Percentiles rank a stretch among this genome's conserved stretches.
These are phyloP conservation scores for Neopestalotiopsis sp. DNA, from an alignment of 2,329 filamentous ascomycete genomes.

Conservation along the genomic window DNA sequence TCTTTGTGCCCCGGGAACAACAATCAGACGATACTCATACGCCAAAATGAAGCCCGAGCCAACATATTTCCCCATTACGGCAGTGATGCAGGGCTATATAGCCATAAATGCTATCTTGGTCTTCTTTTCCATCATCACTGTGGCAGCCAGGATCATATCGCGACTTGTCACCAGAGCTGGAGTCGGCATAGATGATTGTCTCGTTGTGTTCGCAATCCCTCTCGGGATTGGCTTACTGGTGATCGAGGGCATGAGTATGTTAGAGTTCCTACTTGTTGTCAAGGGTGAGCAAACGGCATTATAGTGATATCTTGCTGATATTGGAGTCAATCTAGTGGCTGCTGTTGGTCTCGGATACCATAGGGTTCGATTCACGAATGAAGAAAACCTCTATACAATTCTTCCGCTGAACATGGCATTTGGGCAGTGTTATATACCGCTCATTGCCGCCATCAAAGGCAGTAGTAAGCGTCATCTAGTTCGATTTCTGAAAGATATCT, in stretches of 20 bases:
- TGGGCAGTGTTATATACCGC: not conserved
- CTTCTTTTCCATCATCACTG: not conserved
- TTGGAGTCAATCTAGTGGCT: not conserved
- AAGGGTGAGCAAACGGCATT: not conserved
- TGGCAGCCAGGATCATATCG: not conserved
- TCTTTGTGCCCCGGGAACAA: not conserved
- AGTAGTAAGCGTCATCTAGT: not conserved
- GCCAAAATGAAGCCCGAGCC: conserved; percentile 7
- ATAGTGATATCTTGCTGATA: not conserved
- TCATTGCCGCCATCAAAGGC: not conserved
- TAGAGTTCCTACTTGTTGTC: not conserved
- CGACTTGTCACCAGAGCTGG: not conserved
- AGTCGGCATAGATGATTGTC: not conserved
- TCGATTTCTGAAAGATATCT: too few species aligned
- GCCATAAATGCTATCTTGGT: not conserved
- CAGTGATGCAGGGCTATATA: not conserved
- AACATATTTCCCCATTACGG: not conserved
- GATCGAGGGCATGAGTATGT: not conserved
- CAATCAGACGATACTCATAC: not conserved
- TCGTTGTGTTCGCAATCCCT: not conserved
- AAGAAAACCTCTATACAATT: not conserved
- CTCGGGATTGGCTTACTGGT: not conserved
- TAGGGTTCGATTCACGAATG: not conserved
- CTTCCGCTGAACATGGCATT: conserved; percentile 6
- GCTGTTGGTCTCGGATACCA: conserved; percentile 2